Evolutionary conservation across 2,329 filamentous ascomycete genomes (phyloP).

Genomic region (Ambrosiella cleistominuta): DNA sequence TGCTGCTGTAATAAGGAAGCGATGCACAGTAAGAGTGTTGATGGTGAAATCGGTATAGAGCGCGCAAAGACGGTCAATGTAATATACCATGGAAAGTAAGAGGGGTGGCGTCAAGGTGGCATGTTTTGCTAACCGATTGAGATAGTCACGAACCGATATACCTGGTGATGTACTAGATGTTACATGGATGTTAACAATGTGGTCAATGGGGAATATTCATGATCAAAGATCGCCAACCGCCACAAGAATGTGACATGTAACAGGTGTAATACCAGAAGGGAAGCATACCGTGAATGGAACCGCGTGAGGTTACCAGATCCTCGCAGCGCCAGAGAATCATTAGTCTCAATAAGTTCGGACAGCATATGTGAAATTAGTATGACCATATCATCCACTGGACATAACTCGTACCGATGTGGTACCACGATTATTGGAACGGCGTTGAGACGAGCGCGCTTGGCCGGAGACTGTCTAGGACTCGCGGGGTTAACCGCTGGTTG

Average conservation of each 20-base stretch:
- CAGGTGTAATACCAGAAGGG: neutral
- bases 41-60: conserved; percentile 92
- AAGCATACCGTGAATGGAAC: conserved; percentile 70
- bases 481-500: conserved; percentile 3
- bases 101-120: conserved; percentile 85
- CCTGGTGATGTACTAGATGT: conserved; percentile 48
- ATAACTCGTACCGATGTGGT: conserved; percentile 63
- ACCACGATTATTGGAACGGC: conserved; percentile 37
- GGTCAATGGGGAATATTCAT: neutral
- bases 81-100: conserved; percentile 96
- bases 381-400: conserved; percentile 70
- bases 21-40: conserved; percentile 88
- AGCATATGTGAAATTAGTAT: conserved; percentile 89
- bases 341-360: conserved; percentile 81
- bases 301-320: conserved; percentile 60
- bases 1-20: conserved; percentile 87
- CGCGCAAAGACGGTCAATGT: conserved; percentile 86
- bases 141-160: conserved; percentile 86
- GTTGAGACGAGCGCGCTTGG: conserved; percentile 36
- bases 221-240: too few species aligned
- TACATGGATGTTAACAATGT: neutral
- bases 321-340: conserved; percentile 70
- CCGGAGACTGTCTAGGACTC: neutral
- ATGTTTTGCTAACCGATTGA: conserved; percentile 81
- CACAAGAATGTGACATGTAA: neutral